Evolutionary conservation across 2,329 filamentous ascomycete genomes (phyloP), one percentile per base, ranked within the genome.

Genomic region (Arthrobotrys conoides): DNA sequence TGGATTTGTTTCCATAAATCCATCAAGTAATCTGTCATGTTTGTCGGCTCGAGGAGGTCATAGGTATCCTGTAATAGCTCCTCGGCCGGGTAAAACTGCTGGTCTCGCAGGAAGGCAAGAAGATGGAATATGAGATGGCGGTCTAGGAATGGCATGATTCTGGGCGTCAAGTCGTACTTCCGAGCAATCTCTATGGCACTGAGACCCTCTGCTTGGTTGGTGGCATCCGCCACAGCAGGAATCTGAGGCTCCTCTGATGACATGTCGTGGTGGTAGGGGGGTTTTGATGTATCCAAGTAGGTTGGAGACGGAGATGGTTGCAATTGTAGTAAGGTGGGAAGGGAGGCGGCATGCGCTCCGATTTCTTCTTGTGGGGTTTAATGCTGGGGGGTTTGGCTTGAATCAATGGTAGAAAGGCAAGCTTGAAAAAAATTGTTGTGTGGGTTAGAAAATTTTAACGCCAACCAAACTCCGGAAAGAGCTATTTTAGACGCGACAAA

Each of bases 11-110:
- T 92, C 88, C 97, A 93, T 82, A 99, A 87, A 83, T 91, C 92
- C 83, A 94, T 94, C 69, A 98, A 93, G 85, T 97, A 99, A 86
- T 99, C 96, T 83, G 92, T 96, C 96, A 99, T 99, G 88, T 98
- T 97, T 83, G 96, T 98, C 85, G 94, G 91, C 87, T 97, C 95
- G 82, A 99, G 90, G 76, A 99, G 90, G 86, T 95, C 91, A 85
- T 95, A 97, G 86, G 97, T 97, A 83, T 94, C 91, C 84, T 92
- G 90, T 80, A 91, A 91, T 83, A 97, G 91, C 85, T 94, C 91
- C 81, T 97, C 91, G 18, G 81, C 73, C 4, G 81, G 71, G 75
- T 81, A 81, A 36, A 80, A 64, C 33, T 77, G 80, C 85, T 93
- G 91, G 84, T 91, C 91, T 83, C 91, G 91, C 83, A 92, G 89